A percentile compares a stretch with the other conserved stretches of the same genome.
Conservation (phyloP, 257 asterid genomes). For the Nicotiana obtusifolia region DNA sequence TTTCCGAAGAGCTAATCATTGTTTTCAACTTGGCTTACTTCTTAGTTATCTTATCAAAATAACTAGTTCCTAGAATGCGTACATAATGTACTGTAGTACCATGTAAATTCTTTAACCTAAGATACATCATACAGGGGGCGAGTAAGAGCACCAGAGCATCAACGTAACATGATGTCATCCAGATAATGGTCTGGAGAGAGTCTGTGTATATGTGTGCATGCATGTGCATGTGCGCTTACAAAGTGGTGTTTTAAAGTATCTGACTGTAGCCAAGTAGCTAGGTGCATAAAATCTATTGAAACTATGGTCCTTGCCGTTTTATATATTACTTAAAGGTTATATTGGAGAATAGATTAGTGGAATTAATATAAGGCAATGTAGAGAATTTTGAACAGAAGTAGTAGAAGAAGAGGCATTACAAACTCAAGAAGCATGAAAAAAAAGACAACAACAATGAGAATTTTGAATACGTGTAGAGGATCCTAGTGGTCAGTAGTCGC, state of each 20-base stretch:
- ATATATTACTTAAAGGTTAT: neutral
- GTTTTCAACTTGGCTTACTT: neutral
- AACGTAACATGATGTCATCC: neutral
- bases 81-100: neutral
- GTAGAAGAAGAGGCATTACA: neutral
- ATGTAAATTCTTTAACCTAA: neutral
- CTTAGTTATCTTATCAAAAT: neutral
- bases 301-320: neutral
- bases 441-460: neutral
- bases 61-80: neutral
- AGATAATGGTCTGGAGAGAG: neutral
- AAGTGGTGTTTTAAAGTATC: neutral
- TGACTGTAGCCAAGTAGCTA: neutral
- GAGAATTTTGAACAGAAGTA: neutral
- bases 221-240: neutral
- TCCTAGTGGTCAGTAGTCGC: slow-evolving; percentile 1
- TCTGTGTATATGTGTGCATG: neutral
- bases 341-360: neutral
- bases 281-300: neutral
- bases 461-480: neutral
- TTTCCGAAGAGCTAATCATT: neutral
- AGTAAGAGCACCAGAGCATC: neutral
- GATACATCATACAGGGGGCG: neutral
- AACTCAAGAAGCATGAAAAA: neutral
- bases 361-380: neutral